Conservation (phyloP, 1,139 yeast species). For the Eremothecium coryli region DNA sequence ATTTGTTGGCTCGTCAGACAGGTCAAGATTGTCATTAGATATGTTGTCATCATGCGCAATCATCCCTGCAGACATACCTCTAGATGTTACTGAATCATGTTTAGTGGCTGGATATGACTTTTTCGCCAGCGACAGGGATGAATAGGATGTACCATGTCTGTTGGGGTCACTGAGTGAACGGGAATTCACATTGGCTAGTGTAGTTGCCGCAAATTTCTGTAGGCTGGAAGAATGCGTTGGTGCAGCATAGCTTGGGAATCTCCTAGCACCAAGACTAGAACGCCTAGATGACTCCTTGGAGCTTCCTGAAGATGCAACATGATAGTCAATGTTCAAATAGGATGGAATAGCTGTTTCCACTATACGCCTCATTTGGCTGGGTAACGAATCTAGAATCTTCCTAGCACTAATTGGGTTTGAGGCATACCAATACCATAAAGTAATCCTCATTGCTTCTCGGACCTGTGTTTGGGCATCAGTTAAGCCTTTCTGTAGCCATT, state of each 20-base stretch:
- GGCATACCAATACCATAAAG: conserved; percentile 62
- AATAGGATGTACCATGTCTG: background rate
- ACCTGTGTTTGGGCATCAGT: conserved; percentile 77
- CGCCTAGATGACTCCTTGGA: conserved; percentile 14
- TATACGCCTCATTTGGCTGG: conserved; percentile 42
- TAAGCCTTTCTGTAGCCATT: conserved; percentile 50
- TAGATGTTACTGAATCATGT: conserved; percentile 1
- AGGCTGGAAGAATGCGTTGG: conserved; percentile 26
- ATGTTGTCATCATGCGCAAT: background rate
- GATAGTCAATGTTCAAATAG: conserved; percentile 24
- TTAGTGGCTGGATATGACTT: conserved; percentile 2
- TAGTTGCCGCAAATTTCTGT: conserved; percentile 12
- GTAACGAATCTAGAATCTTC: conserved; percentile 35
- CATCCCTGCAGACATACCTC: background rate
- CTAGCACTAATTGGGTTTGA: conserved; percentile 39
- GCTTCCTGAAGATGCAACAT: conserved; percentile 7
- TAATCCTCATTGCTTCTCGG: conserved; percentile 61
- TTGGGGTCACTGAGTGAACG: conserved; percentile 25
- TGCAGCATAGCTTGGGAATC: conserved; percentile 29
- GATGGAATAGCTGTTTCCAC: conserved; percentile 48
- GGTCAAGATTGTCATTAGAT: conserved; percentile 16
- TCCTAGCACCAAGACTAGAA: conserved; percentile 16
- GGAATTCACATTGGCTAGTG: background rate
- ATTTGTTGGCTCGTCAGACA: conserved; percentile 24
- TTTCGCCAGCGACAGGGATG: conserved; percentile 2